Base-by-base conservation (phyloP, 345 rosid species). In the Rhizophora apiculata region DNA sequence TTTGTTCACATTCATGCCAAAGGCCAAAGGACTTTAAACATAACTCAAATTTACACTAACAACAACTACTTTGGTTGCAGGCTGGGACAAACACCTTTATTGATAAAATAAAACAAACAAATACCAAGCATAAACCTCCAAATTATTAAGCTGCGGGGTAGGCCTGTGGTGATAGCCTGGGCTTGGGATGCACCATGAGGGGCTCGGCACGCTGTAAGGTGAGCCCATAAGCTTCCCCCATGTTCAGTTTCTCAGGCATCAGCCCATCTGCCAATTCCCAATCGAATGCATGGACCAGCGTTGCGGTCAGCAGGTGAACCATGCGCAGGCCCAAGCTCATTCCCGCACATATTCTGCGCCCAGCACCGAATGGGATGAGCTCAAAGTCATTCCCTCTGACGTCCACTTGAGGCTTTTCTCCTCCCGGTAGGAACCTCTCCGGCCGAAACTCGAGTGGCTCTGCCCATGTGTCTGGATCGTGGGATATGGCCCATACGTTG, bases 331-430 rank as follows among this genome's bases (percentile, higher is more conserved):
- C 81, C 34, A 77, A 54, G 5, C 34, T 68, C 67, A 72, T 54
- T 8, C 81, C 81, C 0, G 70, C 69, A 32, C 81, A 77, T 15
- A 77, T 72, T 30, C 81, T 63, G 0, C 81, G 70, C 26, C 81
- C 81, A 7, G 77, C 81, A 26, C 81, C 81, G 60, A 77, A 77
- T 2, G 81, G 81, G 22, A 77, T 68, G 1, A 72, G 37, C 67
- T 77, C 81, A 16, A 77, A 72, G 34, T 77, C 81, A 15, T 56
- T 72, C 4, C 81, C 81, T 4, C 31, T 72, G 4, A 68, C 62
- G 24, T 72, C 81, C 0, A 65, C 69, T 2, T 31, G 34, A 0
- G 77, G 27, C 65, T 46, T 65, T 6, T 71, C 74, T 8, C 74
- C 74, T 1, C 63, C 64, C 0, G 74, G 48, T 10, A 77, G 4